phyloP scores from a whole-genome alignment of 148 eudicot species.

The Mesembryanthemum crystallinum region DNA sequence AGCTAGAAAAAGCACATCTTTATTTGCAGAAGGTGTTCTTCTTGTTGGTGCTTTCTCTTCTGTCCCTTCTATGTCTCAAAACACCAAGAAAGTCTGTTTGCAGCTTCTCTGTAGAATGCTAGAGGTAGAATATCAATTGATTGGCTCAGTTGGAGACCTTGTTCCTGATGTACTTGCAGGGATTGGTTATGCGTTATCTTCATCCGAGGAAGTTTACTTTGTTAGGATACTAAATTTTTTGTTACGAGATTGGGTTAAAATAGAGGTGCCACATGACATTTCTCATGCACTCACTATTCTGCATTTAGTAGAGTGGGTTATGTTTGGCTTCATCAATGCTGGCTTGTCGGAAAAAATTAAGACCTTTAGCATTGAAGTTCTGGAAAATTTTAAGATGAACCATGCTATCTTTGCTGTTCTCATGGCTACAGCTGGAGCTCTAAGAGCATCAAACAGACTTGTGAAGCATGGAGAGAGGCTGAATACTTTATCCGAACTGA shows the following conservation, averaged over 20 bases:
- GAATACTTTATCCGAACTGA: conserved; percentile 32
- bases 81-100: conserved; percentile 51
- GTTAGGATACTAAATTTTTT: conserved; percentile 50
- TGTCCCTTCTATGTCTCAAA: conserved; percentile 47
- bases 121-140: conserved; percentile 42
- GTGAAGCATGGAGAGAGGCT: conserved; percentile 32
- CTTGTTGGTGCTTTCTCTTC: conserved; percentile 72
- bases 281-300: conserved; percentile 68
- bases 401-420: conserved; percentile 50
- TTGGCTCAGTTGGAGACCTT: conserved; percentile 43
- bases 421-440: conserved; percentile 87
- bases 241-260: conserved; percentile 53
- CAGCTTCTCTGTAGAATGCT: conserved; percentile 58
- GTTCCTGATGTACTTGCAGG: conserved; percentile 71
- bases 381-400: conserved; percentile 39
- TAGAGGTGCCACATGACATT: conserved; percentile 42
- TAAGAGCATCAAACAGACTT: conserved; percentile 62
- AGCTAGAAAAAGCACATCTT: conserved; percentile 32
- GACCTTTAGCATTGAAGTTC: conserved; percentile 36
- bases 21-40: conserved; percentile 61
- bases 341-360: conserved; percentile 46
- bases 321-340: conserved; percentile 46
- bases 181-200: conserved; percentile 78
- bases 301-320: conserved; percentile 86
- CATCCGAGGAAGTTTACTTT: conserved; percentile 42